Evolutionary conservation across 257 asterid genomes (phyloP).

Genomic region (Phtheirospermum japonicum): DNA sequence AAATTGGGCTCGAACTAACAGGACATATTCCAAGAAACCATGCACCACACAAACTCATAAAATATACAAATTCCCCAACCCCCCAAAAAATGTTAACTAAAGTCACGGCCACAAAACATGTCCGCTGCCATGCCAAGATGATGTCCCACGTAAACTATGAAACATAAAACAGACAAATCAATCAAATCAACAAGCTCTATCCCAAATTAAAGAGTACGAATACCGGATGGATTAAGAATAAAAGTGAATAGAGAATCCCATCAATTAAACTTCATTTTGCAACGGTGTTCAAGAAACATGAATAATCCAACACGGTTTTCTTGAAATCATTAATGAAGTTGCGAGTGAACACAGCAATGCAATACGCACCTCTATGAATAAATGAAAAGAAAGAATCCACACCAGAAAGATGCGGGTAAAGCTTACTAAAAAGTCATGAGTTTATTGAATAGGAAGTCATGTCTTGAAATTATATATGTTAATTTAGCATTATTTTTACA

Average conservation of each 20-base stretch:
- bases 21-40: neutral
- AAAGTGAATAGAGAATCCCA: slow-evolving; percentile 10
- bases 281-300: slow-evolving; percentile 11
- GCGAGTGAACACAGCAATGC: neutral
- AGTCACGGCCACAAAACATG: slow-evolving; percentile 5
- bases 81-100: neutral
- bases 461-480: slow-evolving; percentile 7
- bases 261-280: slow-evolving; percentile 6
- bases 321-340: slow-evolving; percentile 16
- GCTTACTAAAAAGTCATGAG: neutral
- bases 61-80: neutral
- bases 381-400: neutral
- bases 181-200: slow-evolving; percentile 6
- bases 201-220: slow-evolving; percentile 14
- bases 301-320: slow-evolving; percentile 17
- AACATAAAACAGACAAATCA: slow-evolving; percentile 5
- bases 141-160: neutral
- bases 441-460: slow-evolving; percentile 1
- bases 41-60: neutral
- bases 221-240: neutral
- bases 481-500: neutral
- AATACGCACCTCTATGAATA: slow-evolving; percentile 1
- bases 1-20: slow-evolving; percentile 11
- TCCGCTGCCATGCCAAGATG: slow-evolving; percentile 8
- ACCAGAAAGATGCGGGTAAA: slow-evolving; percentile 3